Percentiles rank a stretch among this genome's conserved stretches.
Evolutionary conservation across 441 rosid species (phyloP).

Genomic region (Populus trichocarpa): DNA sequence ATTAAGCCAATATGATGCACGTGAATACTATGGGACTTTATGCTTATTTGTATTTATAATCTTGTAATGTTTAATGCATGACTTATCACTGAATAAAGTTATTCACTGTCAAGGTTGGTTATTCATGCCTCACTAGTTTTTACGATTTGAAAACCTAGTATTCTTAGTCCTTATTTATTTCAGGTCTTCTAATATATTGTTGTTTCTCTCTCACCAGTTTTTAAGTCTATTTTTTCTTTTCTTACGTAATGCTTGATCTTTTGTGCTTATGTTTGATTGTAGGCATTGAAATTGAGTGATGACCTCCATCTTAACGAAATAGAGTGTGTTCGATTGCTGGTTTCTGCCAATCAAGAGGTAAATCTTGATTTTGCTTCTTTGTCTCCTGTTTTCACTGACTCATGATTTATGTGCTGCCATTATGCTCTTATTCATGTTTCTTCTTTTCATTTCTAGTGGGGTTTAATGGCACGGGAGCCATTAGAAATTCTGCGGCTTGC

Average conservation of each 20-base stretch:
- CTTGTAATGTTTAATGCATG: too few species aligned
- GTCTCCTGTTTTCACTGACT: constrained; percentile 12
- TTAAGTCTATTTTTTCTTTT: not conserved
- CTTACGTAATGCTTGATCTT: constrained; percentile 4
- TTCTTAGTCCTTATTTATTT: too few species aligned
- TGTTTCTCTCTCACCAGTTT: not conserved
- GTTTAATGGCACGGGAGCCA: constrained; percentile 79
- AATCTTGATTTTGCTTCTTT: constrained; percentile 20
- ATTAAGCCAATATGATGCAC: too few species aligned
- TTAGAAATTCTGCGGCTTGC: constrained; percentile 86
- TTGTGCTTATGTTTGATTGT: constrained; percentile 9
- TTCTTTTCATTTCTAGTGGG: constrained; percentile 50
- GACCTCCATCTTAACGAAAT: constrained; percentile 92
- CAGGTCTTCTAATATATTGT: not conserved
- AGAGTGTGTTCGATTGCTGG: constrained; percentile 76
- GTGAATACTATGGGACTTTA: too few species aligned
- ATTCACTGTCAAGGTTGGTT: too few species aligned
- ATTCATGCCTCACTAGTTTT: too few species aligned
- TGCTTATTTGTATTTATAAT: too few species aligned
- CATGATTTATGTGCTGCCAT: not conserved
- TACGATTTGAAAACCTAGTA: too few species aligned
- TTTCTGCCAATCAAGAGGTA: constrained; percentile 94
- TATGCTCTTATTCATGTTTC: constrained; percentile 12
- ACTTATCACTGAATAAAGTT: too few species aligned
- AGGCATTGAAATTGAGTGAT: constrained; percentile 87